These are phyloP conservation scores for Gossypium stocksii DNA, from an alignment of 345 rosid genomes.

Conservation along the genomic window DNA sequence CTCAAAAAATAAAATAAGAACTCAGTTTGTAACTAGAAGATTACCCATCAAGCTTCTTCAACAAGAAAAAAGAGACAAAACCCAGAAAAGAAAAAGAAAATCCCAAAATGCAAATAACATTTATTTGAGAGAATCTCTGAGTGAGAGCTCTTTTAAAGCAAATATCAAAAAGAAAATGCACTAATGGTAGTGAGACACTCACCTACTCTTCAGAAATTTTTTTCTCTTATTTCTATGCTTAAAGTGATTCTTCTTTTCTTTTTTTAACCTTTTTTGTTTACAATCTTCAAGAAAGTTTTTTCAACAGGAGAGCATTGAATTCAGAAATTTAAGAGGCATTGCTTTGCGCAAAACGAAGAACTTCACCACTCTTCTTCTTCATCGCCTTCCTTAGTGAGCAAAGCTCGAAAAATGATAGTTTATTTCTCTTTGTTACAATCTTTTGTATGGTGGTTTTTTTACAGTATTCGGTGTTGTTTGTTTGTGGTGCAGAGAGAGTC, in stretches of 20 bases:
- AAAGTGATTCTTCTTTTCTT: background rate
- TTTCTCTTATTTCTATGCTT: conserved; percentile 5
- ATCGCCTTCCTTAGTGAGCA: background rate
- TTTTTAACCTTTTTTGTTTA: background rate
- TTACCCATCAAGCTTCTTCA: background rate
- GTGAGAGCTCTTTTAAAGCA: conserved; percentile 12
- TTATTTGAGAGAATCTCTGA: background rate
- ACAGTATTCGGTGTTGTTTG: background rate
- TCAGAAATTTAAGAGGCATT: conserved; percentile 31
- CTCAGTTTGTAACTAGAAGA: background rate
- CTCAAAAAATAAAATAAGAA: background rate
- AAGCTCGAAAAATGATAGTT: background rate
- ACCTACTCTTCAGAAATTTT: conserved; percentile 29
- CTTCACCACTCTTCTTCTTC: background rate
- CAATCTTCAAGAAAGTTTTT: conserved; percentile 16
- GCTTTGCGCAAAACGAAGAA: conserved; percentile 35
- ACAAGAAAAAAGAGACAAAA: background rate
- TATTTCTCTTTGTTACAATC: background rate
- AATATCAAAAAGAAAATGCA: background rate
- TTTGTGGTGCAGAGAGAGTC: background rate
- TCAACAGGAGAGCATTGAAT: conserved; percentile 30
- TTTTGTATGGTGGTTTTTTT: background rate
- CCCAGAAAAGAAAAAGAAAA: background rate
- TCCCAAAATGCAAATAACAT: background rate
- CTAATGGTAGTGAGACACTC: conserved; percentile 21